phyloP scores from a whole-genome alignment of 2,329 filamentous ascomycete genomes.

The Uncinocarpus reesii region DNA sequence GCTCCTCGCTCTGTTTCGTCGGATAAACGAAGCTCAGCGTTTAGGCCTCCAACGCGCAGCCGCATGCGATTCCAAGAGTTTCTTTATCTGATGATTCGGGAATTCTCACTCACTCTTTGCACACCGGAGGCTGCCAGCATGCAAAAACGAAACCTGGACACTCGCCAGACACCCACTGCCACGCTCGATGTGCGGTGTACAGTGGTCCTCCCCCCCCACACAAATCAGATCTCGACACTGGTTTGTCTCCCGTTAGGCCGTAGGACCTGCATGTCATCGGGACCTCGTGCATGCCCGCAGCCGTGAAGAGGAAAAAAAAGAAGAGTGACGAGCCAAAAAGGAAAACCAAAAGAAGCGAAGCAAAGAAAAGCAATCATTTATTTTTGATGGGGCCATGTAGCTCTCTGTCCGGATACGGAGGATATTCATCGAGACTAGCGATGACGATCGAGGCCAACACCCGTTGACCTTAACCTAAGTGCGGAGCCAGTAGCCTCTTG shows the following conservation, averaged over 20 bases:
- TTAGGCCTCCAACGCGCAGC: conserved; percentile 1
- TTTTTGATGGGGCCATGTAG: background rate
- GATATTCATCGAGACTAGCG: conserved; percentile 12
- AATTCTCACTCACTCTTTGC: too few relatives aligned
- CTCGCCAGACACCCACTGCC: conserved; percentile 1
- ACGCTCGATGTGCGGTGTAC: conserved; percentile 1
- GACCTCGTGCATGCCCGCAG: conserved; percentile 14
- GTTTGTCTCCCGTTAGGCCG: conserved; percentile 5
- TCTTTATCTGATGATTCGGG: too few relatives aligned
- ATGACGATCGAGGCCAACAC: conserved; percentile 12
- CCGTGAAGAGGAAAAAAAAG: conserved; percentile 6
- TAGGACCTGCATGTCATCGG: conserved; percentile 15
- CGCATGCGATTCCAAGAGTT: too few relatives aligned
- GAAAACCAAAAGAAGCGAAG: background rate
- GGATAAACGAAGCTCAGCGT: background rate
- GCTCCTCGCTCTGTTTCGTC: background rate
- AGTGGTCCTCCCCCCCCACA: background rate
- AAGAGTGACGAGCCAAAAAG: background rate
- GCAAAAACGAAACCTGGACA: background rate
- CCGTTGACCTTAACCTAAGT: conserved; percentile 12
- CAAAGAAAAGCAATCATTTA: background rate
- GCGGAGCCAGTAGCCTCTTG: background rate
- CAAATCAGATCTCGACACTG: conserved; percentile 7
- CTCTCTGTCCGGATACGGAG: conserved; percentile 3
- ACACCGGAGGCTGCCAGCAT: background rate